Evolutionary conservation across 2,329 filamentous ascomycete species (phyloP).

Genomic region (Hymenoscyphus fraxineus): DNA sequence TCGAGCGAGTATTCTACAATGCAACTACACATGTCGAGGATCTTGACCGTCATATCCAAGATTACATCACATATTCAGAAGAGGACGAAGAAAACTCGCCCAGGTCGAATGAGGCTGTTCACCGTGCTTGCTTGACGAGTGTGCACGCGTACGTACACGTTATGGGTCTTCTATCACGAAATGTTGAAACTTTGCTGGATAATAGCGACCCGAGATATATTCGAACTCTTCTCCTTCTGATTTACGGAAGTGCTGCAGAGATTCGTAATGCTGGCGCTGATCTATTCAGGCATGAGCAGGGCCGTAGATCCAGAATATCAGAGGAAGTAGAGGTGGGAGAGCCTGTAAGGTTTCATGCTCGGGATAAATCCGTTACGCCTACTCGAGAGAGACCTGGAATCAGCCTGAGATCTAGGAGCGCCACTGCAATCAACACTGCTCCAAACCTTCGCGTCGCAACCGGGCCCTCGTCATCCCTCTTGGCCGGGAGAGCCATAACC

Average conservation of each 20-base stretch:
- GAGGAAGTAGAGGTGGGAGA: slow-evolving; percentile 32
- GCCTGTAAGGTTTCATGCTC: slow-evolving; percentile 48
- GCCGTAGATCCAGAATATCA: slow-evolving; percentile 14
- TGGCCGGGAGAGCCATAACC: slow-evolving; percentile 52
- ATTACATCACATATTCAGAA: slow-evolving; percentile 51
- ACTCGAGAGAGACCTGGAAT: slow-evolving; percentile 46
- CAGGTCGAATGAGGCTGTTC: slow-evolving; percentile 60
- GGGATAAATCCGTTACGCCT: slow-evolving; percentile 52
- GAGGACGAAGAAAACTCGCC: slow-evolving; percentile 45
- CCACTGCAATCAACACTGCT: slow-evolving; percentile 33
- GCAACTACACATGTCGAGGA: slow-evolving; percentile 64
- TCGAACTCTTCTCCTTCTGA: slow-evolving; percentile 57
- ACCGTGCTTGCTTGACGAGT: slow-evolving; percentile 59
- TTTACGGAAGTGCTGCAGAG: slow-evolving; percentile 67
- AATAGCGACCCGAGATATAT: slow-evolving; percentile 65
- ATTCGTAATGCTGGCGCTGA: slow-evolving; percentile 42
- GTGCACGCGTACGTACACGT: slow-evolving; percentile 64
- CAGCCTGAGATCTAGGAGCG: slow-evolving; percentile 33
- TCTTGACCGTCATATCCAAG: slow-evolving; percentile 61
- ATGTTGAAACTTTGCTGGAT: slow-evolving; percentile 61
- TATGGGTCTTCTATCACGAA: slow-evolving; percentile 55
- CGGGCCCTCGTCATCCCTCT: slow-evolving; percentile 44
- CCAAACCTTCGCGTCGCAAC: slow-evolving; percentile 50
- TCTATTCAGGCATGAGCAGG: slow-evolving; percentile 22
- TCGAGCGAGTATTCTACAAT: slow-evolving; percentile 66